Evolutionary conservation across 306 rosid species (phyloP), one percentile per base, ranked within the genome.

Genomic region (Heteromeles arbutifolia): DNA sequence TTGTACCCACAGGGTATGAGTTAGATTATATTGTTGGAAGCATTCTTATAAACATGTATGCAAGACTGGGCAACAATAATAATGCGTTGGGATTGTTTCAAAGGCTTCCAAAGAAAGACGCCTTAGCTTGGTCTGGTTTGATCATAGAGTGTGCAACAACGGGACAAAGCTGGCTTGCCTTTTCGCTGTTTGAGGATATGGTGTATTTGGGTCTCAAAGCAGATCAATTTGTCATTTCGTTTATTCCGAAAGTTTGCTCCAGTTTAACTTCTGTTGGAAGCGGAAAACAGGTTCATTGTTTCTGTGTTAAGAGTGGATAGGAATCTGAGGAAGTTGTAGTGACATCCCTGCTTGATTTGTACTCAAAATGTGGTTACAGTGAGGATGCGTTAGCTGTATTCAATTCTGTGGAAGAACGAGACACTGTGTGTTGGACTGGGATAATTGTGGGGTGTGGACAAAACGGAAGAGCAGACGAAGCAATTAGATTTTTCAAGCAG

Each of bases 391-490:
- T 93, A 65, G 79, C 82, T 62, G 72, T 93, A 84, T 90, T 93
- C 82, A 44, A n/a, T 41, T 73, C 79, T 69, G 72, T 74, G 48
- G 84, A 78, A 26, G 86, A 91, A 80, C 78, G 78, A 6, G n/a
- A 93, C 81, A 80, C 80, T 5, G 77, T 88, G 68, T 86, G 92
- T 87, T 93, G 98, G 97, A 93, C 97, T 0, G 94, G 94, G 81
- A 88, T 91, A 73, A 91, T 93, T 78, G 92, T 91, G 65, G 98
- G 98, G 63, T 90, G 97, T 74, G 98, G 91, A 65, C 91, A 91
- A 82, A 93, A 93, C 78, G 97, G 98, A 83, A 88, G 85, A 81
- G 87, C 94, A 4, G 75, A 67, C 4, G 89, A 87, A 78, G 98
- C 96, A 67, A 83, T 88, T 59, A 77, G 31, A 24, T 77, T 87